Conservation (phyloP, 345 rosid species). For the Erodium maritimum region DNA sequence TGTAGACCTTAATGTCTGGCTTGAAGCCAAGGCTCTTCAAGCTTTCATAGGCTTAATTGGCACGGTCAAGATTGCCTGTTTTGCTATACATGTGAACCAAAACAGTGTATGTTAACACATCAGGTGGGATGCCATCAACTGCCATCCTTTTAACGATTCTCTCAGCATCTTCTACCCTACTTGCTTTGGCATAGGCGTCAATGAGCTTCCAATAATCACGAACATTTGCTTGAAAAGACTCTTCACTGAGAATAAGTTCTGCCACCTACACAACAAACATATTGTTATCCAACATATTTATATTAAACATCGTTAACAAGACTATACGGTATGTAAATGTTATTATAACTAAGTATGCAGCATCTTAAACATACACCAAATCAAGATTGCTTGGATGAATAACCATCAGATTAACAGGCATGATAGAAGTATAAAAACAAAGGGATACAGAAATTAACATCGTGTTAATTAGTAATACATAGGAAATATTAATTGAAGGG, state of each 20-base stretch:
- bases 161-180: slow-evolving; percentile 53
- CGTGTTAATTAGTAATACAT: too few species aligned
- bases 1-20: slow-evolving; percentile 43
- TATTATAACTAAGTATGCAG: neutral
- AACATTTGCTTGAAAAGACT: slow-evolving; percentile 46
- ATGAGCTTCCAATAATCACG: slow-evolving; percentile 65
- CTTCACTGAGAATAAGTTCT: slow-evolving; percentile 49
- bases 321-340: too few species aligned
- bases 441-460: too few species aligned
- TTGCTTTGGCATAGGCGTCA: slow-evolving; percentile 49
- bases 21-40: slow-evolving; percentile 52
- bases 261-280: slow-evolving; percentile 42
- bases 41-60: slow-evolving; percentile 51
- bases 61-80: slow-evolving; percentile 56
- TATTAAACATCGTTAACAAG: too few species aligned
- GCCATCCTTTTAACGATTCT: slow-evolving; percentile 60
- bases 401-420: too few species aligned
- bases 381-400: neutral
- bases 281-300: neutral
- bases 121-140: slow-evolving; percentile 51
- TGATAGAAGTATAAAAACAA: neutral
- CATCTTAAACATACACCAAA: neutral
- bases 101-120: slow-evolving; percentile 35
- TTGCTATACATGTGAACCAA: slow-evolving; percentile 65
- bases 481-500: too few species aligned